Evolutionary conservation across 1,284 basidiomycete species (phyloP).

Genomic region (Pseudozyma sp.): DNA sequence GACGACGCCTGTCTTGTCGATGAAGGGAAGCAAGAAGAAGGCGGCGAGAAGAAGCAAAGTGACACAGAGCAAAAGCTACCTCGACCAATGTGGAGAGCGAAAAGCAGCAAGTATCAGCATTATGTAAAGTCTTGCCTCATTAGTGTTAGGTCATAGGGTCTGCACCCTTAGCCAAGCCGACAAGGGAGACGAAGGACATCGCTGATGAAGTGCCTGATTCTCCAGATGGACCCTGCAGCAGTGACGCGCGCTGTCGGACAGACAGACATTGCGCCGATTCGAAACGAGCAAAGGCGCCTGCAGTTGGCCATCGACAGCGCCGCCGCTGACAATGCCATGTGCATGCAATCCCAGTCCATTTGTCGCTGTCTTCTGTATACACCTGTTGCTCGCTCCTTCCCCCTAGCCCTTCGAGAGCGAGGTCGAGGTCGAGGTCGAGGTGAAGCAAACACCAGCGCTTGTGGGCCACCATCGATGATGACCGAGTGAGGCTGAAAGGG

Average conservation of each 20-base stretch:
- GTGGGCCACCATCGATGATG: too few species aligned
- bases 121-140: slow-evolving; percentile 9
- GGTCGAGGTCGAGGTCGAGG: background rate
- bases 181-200: background rate
- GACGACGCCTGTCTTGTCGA: background rate
- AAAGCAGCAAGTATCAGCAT: slow-evolving; percentile 14
- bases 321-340: slow-evolving; percentile 29
- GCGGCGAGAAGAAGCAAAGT: background rate
- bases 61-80: background rate
- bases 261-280: too few species aligned
- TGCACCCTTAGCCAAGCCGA: slow-evolving; percentile 23
- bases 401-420: background rate
- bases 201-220: background rate
- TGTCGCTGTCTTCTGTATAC: background rate
- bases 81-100: slow-evolving; percentile 11
- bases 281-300: slow-evolving; percentile 8
- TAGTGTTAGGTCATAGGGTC: background rate
- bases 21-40: background rate
- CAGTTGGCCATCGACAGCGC: slow-evolving; percentile 22
- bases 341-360: background rate
- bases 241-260: slow-evolving; percentile 4
- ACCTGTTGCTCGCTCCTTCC: too few species aligned
- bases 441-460: too few species aligned
- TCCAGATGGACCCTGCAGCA: slow-evolving; percentile 36
- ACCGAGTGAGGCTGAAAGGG: too few species aligned